Percentiles rank a stretch among this genome's conserved stretches.
These are phyloP conservation scores for Spirogloea muscicola DNA, from an alignment of 139 green algal genomes.

Conservation along the genomic window DNA sequence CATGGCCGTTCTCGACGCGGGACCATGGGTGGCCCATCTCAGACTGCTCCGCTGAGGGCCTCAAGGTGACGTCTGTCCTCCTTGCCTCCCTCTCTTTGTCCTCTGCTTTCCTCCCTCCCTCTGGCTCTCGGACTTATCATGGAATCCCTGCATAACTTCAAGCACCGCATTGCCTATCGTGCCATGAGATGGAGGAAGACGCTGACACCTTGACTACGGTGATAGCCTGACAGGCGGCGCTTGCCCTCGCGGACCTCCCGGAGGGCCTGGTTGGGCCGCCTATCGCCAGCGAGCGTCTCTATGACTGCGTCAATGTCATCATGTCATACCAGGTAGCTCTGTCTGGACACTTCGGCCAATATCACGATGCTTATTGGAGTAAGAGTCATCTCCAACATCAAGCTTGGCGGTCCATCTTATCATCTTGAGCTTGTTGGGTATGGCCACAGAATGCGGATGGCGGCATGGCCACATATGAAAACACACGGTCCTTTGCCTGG, in stretches of 20 bases:
- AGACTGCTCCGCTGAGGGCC: slow-evolving; percentile 86
- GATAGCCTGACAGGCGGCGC: slow-evolving; percentile 69
- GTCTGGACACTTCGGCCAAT: too few relatives aligned
- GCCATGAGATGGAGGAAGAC: too few relatives aligned
- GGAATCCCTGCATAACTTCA: too few relatives aligned
- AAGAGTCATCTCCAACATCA: too few relatives aligned
- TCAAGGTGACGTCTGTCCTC: slow-evolving; percentile 53
- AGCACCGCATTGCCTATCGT: too few relatives aligned
- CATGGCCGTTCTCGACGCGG: slow-evolving; percentile 91
- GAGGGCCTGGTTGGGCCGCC: slow-evolving; percentile 52
- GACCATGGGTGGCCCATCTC: slow-evolving; percentile 98
- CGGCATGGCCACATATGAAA: slow-evolving; percentile 98
- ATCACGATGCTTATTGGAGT: too few relatives aligned
- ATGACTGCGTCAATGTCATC: slow-evolving; percentile 77
- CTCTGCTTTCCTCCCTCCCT: too few relatives aligned
- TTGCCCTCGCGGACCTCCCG: slow-evolving; percentile 61
- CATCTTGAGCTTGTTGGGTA: too few relatives aligned
- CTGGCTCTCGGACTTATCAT: too few relatives aligned
- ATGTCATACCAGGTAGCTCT: slow-evolving; percentile 61
- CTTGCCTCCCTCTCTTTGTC: background rate
- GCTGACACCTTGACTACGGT: too few relatives aligned
- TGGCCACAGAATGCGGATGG: slow-evolving; percentile 90
- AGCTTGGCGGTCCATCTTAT: too few relatives aligned
- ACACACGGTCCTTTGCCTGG: slow-evolving; percentile 74
- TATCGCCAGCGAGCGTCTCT: slow-evolving; percentile 67